Evolutionary conservation across 768 basidiomycete genomes (phyloP), one percentile per base, ranked within the genome.

Genomic region (Serendipita vermifera): DNA sequence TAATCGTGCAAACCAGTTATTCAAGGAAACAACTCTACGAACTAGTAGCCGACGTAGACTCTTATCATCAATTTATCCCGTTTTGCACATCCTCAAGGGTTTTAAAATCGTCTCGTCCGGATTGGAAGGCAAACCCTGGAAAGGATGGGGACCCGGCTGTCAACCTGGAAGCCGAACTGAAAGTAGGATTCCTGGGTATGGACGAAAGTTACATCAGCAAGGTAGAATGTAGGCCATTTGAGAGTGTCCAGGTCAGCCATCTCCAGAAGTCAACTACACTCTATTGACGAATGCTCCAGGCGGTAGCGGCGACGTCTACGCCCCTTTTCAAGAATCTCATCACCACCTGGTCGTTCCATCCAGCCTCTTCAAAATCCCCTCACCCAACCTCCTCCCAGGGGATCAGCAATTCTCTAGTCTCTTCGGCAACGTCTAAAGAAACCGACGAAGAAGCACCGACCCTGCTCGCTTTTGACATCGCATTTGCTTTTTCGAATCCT

Each of bases 1-100:
- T 24, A 40, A 48, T 56, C 59, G 40, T 51, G 55, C 59, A 57
- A 38, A 26, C 32, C 61, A 96, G 93, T 38, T 97, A 93, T 65
- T 76, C 73, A 15, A 82, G 77, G 59, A 73, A 74, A 53, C 80
- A 96, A 67, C 75, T 98, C 3, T 98, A 93, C 70, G 71, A 79
- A 5, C 69, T 98, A 58, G 89, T 99, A 55, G 78, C 91, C 13
- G 83, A 98, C 68, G 85, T 97, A 26, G 79, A 74, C 14, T 86
- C 87, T 2, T 99, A 98, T 67, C 77, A 81, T 7, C 72, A 71
- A 58, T 99, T 97, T 66, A 73, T 99, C 54, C 94, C 96, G 4
- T 94, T 87, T 68, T 96, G 93, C 71, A 80, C 78, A 11, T 71
- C 72, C 20, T 85, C 90, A 3, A 78, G 77, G 22, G 75, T 93